A percentile compares a stretch with the other conserved stretches of the same genome.
phyloP scores from a whole-genome alignment of 176 grass and related monocot species.

The Tillandsia fasciculata region DNA sequence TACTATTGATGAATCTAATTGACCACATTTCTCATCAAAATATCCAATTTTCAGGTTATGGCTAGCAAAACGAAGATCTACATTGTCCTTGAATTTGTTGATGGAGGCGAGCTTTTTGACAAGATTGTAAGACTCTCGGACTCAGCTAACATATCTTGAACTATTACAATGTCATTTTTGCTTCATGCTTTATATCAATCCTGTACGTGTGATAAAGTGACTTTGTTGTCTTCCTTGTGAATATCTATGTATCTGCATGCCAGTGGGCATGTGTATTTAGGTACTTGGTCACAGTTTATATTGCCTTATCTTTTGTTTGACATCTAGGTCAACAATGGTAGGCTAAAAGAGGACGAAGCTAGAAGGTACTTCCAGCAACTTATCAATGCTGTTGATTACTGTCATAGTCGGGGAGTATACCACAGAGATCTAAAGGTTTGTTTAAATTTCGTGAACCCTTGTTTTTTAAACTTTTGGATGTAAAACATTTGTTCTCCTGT shows the following conservation, averaged over 20 bases:
- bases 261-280: neutral
- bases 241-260: neutral
- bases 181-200: neutral
- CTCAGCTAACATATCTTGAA: neutral
- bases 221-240: neutral
- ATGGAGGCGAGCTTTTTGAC: slow-evolving; percentile 94
- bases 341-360: slow-evolving; percentile 77
- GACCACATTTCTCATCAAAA: neutral
- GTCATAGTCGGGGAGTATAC: slow-evolving; percentile 88
- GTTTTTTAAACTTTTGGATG: neutral
- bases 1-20: no score
- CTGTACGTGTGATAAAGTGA: neutral
- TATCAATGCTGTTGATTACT: slow-evolving; percentile 96
- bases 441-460: slow-evolving; percentile 4
- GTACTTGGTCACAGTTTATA: neutral
- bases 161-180: neutral
- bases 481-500: neutral
- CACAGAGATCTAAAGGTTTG: slow-evolving; percentile 94
- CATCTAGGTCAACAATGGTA: slow-evolving; percentile 58
- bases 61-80: slow-evolving; percentile 96
- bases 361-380: slow-evolving; percentile 94
- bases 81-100: slow-evolving; percentile 95
- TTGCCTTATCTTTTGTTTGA: neutral
- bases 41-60: slow-evolving; percentile 59
- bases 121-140: slow-evolving; percentile 65